These are phyloP conservation scores for Rhodomyrtus tomentosa DNA, from an alignment of 345 rosid genomes.

Conservation along the genomic window DNA sequence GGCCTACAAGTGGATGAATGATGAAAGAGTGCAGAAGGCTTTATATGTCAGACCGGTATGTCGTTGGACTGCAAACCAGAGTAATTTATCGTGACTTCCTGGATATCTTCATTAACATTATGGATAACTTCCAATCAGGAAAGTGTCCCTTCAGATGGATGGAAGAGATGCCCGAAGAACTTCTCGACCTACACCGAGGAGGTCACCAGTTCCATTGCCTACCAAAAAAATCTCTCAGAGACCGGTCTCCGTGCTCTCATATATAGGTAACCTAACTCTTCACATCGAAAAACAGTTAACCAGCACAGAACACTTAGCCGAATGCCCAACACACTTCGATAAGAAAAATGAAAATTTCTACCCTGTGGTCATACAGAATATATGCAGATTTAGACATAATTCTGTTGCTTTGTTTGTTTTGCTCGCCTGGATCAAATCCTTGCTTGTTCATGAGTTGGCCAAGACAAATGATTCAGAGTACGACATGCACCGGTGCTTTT, in stretches of 20 bases:
- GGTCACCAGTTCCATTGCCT: neutral
- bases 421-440: neutral
- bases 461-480: neutral
- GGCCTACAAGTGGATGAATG: slow-evolving; percentile 22
- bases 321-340: neutral
- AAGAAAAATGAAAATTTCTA: neutral
- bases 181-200: slow-evolving; percentile 12
- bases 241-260: slow-evolving; percentile 28
- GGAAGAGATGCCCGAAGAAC: slow-evolving; percentile 15
- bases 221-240: slow-evolving; percentile 14
- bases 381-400: neutral
- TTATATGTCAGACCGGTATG: slow-evolving; percentile 14
- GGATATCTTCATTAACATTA: neutral
- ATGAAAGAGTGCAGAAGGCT: slow-evolving; percentile 9
- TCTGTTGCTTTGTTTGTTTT: neutral
- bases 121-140: neutral
- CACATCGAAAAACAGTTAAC: neutral
- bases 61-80: neutral
- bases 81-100: neutral
- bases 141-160: neutral
- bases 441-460: neutral
- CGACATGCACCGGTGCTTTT: neutral
- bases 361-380: neutral
- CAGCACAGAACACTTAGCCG: neutral
- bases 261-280: slow-evolving; percentile 9